Conservation (phyloP, 164 flowering plant species). For the Hamamelis virginiana region DNA sequence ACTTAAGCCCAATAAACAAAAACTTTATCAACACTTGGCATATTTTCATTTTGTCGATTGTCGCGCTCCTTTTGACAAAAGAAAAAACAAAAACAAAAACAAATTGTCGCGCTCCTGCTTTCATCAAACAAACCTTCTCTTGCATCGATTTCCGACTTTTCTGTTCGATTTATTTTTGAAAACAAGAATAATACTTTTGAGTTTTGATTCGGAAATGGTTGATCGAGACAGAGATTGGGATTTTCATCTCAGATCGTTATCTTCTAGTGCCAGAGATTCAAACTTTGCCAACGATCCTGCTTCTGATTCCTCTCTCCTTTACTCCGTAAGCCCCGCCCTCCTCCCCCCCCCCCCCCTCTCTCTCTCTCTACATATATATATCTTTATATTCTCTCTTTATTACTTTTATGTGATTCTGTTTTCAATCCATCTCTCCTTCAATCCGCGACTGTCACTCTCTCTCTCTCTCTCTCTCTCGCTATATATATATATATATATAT, state of each 20-base stretch:
- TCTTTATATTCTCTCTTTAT: not conserved
- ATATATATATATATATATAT: not conserved
- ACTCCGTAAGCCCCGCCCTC: conserved; percentile 42
- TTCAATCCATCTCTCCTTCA: too few species aligned
- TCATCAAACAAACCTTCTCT: not conserved
- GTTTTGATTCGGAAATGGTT: conserved; percentile 21
- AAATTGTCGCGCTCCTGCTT: not conserved
- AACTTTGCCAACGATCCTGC: conserved; percentile 60
- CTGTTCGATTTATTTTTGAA: not conserved
- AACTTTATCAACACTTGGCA: too few species aligned
- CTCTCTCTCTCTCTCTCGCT: not conserved
- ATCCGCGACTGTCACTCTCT: not conserved
- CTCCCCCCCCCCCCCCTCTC: not conserved
- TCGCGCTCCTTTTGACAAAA: not conserved
- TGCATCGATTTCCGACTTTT: not conserved
- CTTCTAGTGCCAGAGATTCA: conserved; percentile 63
- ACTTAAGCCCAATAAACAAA: too few species aligned
- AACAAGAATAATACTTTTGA: not conserved
- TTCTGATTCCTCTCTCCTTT: conserved; percentile 67
- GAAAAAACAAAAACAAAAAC: too few species aligned
- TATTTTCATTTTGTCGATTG: too few species aligned
- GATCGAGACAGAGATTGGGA: conserved; percentile 62
- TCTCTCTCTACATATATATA: not conserved
- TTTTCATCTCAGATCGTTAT: conserved; percentile 61
- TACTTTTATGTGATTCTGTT: not conserved